A percentile compares a stretch with the other conserved stretches of the same genome.
Conservation (phyloP, 2,329 filamentous ascomycete species). For the Sclerotinia trifoliorum region DNA sequence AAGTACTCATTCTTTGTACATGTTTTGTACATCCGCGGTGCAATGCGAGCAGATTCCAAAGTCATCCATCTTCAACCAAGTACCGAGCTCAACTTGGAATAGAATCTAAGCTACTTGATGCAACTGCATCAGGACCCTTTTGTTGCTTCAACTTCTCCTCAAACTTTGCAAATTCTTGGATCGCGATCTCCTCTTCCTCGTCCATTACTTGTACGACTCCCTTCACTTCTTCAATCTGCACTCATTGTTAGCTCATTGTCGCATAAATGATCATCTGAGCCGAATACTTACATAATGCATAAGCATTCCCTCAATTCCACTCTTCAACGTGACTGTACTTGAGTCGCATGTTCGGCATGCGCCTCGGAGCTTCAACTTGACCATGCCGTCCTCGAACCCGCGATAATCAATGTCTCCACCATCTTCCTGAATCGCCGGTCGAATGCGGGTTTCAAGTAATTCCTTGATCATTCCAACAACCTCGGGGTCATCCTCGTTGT, state of each 20-base stretch:
- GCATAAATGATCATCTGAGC: conserved; percentile 12
- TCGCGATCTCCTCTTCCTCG: conserved; percentile 83
- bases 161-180: conserved; percentile 89
- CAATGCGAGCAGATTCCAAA: conserved; percentile 1
- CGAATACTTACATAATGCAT: conserved; percentile 79
- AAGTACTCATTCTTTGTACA: conserved; percentile 14
- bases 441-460: conserved; percentile 88
- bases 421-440: conserved; percentile 95
- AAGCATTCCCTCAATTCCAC: conserved; percentile 97
- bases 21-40: conserved; percentile 16
- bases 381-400: conserved; percentile 82
- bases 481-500: conserved; percentile 88
- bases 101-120: conserved; percentile 34
- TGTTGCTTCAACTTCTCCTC: conserved; percentile 75
- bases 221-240: conserved; percentile 90
- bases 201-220: conserved; percentile 89
- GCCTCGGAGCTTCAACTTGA: conserved; percentile 82
- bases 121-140: conserved; percentile 41
- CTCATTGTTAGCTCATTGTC: conserved; percentile 32
- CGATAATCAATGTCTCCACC: conserved; percentile 96
- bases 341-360: conserved; percentile 96
- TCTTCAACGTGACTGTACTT: conserved; percentile 94
- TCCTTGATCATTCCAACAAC: conserved; percentile 99
- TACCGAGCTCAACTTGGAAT: conserved; percentile 29
- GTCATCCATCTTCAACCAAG: conserved; percentile 1